Evolutionary conservation across 192 early-diverging fungal genomes (phyloP).

Genomic region (Backusella macrospora): DNA sequence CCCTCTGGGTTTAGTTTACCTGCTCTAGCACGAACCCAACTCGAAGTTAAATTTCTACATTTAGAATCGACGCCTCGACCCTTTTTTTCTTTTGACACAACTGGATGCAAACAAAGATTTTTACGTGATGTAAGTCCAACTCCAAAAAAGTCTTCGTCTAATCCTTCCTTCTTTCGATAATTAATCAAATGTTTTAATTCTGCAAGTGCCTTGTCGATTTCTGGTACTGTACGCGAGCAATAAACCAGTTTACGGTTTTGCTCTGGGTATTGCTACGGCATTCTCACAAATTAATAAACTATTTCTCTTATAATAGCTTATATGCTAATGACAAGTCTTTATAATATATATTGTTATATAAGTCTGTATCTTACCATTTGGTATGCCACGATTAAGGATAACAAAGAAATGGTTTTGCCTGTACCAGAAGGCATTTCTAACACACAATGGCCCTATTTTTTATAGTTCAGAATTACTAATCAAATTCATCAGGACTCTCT

Average conservation of each 20-base stretch:
- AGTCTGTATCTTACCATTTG: constrained; percentile 65
- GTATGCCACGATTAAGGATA: constrained; percentile 96
- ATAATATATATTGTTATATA: background rate
- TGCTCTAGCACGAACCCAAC: constrained; percentile 81
- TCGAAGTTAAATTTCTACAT: constrained; percentile 90
- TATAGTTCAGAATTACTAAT: background rate
- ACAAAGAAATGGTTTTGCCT: constrained; percentile 94
- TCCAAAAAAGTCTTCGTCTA: constrained; percentile 83
- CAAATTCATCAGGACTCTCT: background rate
- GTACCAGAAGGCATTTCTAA: constrained; percentile 99
- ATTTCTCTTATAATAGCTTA: background rate
- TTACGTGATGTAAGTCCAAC: constrained; percentile 91
- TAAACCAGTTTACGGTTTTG: constrained; percentile 98
- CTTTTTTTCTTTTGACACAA: constrained; percentile 85
- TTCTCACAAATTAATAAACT: background rate
- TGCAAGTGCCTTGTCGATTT: constrained; percentile 98
- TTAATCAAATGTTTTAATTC: constrained; percentile 92
- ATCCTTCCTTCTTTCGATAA: constrained; percentile 73
- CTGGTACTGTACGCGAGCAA: constrained; percentile 99
- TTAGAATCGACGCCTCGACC: constrained; percentile 87
- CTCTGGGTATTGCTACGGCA: constrained; percentile 71
- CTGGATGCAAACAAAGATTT: constrained; percentile 93
- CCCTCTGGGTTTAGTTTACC: constrained; percentile 36
- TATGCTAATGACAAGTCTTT: background rate
- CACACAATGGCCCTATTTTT: constrained; percentile 88